phyloP scores from a whole-genome alignment of 2,329 filamentous ascomycete genomes.

The Chrysoporthe deuterocubensis region DNA sequence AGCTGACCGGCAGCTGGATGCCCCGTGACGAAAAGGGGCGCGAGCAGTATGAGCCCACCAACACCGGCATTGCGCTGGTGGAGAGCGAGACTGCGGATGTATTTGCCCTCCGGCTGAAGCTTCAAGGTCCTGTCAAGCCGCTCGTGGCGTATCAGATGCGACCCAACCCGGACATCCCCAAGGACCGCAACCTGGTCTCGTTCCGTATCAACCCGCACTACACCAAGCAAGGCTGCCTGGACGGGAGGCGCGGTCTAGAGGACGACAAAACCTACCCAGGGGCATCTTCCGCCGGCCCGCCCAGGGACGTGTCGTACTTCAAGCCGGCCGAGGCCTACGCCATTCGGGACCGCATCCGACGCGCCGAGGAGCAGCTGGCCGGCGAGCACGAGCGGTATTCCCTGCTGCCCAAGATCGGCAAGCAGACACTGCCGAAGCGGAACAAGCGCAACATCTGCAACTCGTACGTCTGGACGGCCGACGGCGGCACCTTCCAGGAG shows the following conservation, averaged over 20 bases:
- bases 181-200: not conserved
- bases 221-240: conserved; percentile 2
- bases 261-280: not conserved
- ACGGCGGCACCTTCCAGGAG: conserved; percentile 2
- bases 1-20: not conserved
- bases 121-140: not conserved
- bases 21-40: not conserved
- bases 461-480: not conserved
- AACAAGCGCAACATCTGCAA: conserved; percentile 5
- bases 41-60: not conserved
- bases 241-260: not conserved
- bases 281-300: not conserved
- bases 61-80: not conserved
- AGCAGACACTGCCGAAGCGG: not conserved
- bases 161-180: not conserved
- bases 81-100: conserved; percentile 1
- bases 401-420: not conserved
- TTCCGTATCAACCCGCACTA: conserved; percentile 3
- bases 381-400: conserved; percentile 1
- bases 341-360: not conserved
- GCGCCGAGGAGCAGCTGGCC: not conserved
- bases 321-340: conserved; percentile 3
- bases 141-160: conserved; percentile 3
- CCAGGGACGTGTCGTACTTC: conserved; percentile 2
- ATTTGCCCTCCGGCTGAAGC: not conserved